These are phyloP conservation scores for Perkinsus olseni DNA, from an alignment of 169 alveolate genomes.

Conservation along the genomic window DNA sequence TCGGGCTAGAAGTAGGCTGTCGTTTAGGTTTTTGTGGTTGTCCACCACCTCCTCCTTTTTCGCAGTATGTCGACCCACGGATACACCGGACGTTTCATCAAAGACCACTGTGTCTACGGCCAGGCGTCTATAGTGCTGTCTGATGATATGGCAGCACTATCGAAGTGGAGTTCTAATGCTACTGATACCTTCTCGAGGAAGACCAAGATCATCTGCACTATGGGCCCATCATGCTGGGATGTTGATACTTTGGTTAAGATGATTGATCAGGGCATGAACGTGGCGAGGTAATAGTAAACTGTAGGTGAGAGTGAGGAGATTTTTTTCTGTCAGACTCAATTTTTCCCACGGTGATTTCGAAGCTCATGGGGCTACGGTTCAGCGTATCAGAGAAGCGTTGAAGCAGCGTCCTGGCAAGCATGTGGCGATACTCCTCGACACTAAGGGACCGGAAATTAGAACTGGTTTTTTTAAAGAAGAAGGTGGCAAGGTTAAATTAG, in stretches of 20 bases:
- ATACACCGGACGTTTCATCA: no score
- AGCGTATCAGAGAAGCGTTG: conserved; percentile 75
- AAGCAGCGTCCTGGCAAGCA: conserved; percentile 81
- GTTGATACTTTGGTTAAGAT: conserved; percentile 81
- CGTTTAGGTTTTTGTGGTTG: no score
- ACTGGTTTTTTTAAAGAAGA: conserved; percentile 87
- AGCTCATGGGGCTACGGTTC: conserved; percentile 77
- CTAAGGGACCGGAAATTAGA: conserved; percentile 99
- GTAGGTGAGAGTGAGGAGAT: no score
- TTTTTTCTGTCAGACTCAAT: conserved; percentile 69
- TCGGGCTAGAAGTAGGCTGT: no score
- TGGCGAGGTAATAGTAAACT: conserved; percentile 43
- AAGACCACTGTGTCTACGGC: no score
- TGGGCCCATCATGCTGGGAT: conserved; percentile 92
- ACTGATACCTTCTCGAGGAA: conserved; percentile 58
- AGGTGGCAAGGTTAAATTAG: conserved; percentile 65
- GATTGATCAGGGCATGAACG: conserved; percentile 91
- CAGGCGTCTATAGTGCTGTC: no score
- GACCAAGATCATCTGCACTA: conserved; percentile 93
- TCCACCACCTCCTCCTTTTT: no score
- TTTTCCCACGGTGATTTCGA: conserved; percentile 97
- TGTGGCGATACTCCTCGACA: conserved; percentile 89
- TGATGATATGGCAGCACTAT: no score
- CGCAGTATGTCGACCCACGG: no score
- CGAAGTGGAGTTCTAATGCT: conserved; percentile 3